Conservation (phyloP, 129 eudicot genomes). For the Pseudognaphalium luteoalbum region DNA sequence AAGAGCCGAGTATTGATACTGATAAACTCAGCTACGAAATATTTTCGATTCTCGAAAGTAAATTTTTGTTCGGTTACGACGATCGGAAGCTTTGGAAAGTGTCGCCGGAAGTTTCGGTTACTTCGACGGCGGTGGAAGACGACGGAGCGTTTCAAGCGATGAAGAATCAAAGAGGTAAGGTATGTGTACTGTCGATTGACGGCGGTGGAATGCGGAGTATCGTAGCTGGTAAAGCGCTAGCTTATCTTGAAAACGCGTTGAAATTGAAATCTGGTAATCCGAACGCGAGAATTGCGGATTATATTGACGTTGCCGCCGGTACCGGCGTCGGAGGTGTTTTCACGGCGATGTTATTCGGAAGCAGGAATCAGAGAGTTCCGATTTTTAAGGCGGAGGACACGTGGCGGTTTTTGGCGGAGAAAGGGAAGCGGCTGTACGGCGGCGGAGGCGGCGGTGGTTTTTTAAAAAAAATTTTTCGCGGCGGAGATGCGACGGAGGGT, state of each 20-base stretch:
- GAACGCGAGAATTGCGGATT: constrained; percentile 52
- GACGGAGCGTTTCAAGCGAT: constrained; percentile 31
- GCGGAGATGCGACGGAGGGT: constrained; percentile 6
- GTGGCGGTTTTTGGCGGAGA: constrained; percentile 41
- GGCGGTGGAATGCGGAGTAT: constrained; percentile 83
- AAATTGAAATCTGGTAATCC: constrained; percentile 70
- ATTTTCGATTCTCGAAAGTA: constrained; percentile 74
- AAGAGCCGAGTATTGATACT: constrained; percentile 63
- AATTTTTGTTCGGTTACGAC: constrained; percentile 75
- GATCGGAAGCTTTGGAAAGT: constrained; percentile 59
- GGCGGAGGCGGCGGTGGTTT: constrained; percentile 15
- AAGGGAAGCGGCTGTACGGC: constrained; percentile 38
- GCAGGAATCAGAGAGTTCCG: constrained; percentile 13
- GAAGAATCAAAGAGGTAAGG: constrained; percentile 74
- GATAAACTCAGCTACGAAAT: constrained; percentile 83
- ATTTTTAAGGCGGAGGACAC: constrained; percentile 39
- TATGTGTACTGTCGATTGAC: constrained; percentile 69
- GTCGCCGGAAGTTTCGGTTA: constrained; percentile 30
- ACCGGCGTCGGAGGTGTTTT: constrained; percentile 38
- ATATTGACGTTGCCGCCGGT: constrained; percentile 35
- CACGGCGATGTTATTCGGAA: constrained; percentile 37
- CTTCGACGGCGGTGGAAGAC: constrained; percentile 18
- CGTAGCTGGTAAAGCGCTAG: constrained; percentile 62
- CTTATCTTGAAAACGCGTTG: constrained; percentile 57
- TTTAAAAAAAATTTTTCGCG: constrained; percentile 4